phyloP scores from a whole-genome alignment of 148 eudicot genomes.

The Tetragonia tetragonoides region DNA sequence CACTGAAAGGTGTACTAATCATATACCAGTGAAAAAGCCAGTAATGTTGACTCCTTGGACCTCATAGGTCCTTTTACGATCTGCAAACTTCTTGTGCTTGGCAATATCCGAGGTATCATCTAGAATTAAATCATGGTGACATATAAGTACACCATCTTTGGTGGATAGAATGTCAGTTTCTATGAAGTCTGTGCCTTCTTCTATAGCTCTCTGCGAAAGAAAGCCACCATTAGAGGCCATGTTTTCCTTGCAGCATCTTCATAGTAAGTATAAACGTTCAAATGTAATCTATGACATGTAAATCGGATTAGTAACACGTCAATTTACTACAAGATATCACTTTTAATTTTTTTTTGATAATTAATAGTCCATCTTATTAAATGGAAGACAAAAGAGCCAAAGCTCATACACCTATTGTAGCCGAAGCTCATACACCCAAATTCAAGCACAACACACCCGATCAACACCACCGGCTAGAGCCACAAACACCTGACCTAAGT shows the following conservation, averaged over 20 bases:
- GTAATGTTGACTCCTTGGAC: conserved; percentile 78
- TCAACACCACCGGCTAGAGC: no score
- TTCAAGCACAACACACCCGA: no score
- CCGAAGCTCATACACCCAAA: no score
- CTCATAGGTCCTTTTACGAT: conserved; percentile 73
- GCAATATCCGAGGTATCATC: conserved; percentile 77
- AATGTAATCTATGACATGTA: neutral
- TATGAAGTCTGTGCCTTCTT: conserved; percentile 93
- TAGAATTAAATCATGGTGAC: conserved; percentile 73
- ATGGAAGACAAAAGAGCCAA: no score
- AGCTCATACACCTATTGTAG: no score
- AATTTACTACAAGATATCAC: neutral
- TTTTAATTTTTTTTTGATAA: no score
- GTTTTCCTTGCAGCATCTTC: neutral
- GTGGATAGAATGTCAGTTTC: conserved; percentile 79
- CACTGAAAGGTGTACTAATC: neutral
- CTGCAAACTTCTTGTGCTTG: conserved; percentile 63
- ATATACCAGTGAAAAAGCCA: conserved; percentile 66
- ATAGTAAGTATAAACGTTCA: neutral
- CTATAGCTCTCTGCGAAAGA: conserved; percentile 84
- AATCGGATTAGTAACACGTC: neutral
- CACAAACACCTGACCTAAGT: no score
- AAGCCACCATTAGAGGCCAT: neutral
- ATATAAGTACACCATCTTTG: conserved; percentile 81
- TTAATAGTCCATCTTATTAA: no score